A percentile compares a stretch with the other conserved stretches of the same genome.
Evolutionary conservation across 2,329 filamentous ascomycete genomes (phyloP).

Genomic region (Calonectria fujianensis): DNA sequence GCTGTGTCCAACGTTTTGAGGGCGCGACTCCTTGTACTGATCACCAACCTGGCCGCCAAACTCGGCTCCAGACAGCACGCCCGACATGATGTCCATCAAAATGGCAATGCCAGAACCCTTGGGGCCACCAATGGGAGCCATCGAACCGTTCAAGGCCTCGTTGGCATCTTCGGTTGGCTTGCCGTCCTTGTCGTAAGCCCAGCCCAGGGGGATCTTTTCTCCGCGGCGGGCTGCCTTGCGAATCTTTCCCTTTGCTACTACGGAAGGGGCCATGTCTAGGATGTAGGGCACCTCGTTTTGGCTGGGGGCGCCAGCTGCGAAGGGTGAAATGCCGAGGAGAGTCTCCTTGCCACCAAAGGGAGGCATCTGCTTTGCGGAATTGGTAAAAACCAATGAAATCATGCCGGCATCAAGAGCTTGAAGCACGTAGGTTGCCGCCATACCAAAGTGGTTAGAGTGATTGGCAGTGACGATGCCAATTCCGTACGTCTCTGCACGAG

Average conservation of each 20-base stretch:
- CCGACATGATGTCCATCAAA: slow-evolving; percentile 43
- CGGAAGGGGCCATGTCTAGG: slow-evolving; percentile 40
- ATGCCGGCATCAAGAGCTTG: slow-evolving; percentile 38
- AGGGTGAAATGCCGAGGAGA: slow-evolving; percentile 37
- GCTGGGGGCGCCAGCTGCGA: slow-evolving; percentile 39
- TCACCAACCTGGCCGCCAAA: slow-evolving; percentile 41
- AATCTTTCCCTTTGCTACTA: slow-evolving; percentile 41
- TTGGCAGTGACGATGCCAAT: slow-evolving; percentile 41
- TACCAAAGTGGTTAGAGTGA: slow-evolving; percentile 42
- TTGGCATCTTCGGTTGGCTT: slow-evolving; percentile 39
- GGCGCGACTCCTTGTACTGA: slow-evolving; percentile 40
- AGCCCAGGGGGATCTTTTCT: slow-evolving; percentile 39
- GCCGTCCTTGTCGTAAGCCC: slow-evolving; percentile 38
- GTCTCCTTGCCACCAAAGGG: slow-evolving; percentile 43
- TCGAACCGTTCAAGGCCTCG: slow-evolving; percentile 34
- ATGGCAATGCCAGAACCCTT: slow-evolving; percentile 41
- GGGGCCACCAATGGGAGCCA: slow-evolving; percentile 40
- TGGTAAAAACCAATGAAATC: slow-evolving; percentile 42
- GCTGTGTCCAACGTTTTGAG: slow-evolving; percentile 40
- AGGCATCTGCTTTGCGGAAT: slow-evolving; percentile 42
- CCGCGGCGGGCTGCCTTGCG: slow-evolving; percentile 37
- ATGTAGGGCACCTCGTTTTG: slow-evolving; percentile 39
- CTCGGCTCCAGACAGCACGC: slow-evolving; percentile 39
- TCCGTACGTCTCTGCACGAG: slow-evolving; percentile 37
- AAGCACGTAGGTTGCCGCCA: slow-evolving; percentile 40